A percentile compares a stretch with the other conserved stretches of the same genome.
Conservation (phyloP, 225 moss, liverwort and hornwort species). For the Sphagnum tenellum region DNA sequence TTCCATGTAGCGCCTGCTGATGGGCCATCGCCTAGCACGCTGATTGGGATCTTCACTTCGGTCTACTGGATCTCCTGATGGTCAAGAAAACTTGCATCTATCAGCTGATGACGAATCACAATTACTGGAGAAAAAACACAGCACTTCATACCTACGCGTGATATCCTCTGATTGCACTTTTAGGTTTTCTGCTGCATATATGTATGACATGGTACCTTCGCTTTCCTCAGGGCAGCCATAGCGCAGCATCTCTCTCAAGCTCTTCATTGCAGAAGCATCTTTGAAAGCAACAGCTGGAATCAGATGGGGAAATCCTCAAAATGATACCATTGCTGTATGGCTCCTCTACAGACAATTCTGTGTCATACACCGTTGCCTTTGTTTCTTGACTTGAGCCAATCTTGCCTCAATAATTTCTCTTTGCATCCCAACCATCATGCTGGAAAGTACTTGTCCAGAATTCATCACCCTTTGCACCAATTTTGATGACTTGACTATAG, state of each 20-base stretch:
- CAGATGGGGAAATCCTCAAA: no score
- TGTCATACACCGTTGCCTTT: no score
- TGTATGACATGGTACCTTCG: conserved; percentile 40
- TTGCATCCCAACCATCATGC: no score
- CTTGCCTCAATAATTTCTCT: no score
- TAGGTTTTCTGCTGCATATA: neutral
- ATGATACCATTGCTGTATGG: no score
- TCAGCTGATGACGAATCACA: no score
- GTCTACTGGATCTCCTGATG: conserved; percentile 30
- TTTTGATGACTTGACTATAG: no score
- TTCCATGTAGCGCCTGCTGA: conserved; percentile 53
- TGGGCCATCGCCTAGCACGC: conserved; percentile 44
- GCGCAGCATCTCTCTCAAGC: conserved; percentile 60
- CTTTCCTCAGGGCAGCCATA: conserved; percentile 88
- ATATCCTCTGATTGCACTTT: neutral
- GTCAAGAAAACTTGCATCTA: neutral
- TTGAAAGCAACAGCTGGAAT: no score
- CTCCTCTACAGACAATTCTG: no score
- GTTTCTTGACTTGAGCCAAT: no score
- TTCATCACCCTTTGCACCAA: no score
- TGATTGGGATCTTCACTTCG: conserved; percentile 20
- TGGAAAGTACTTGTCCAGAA: no score
- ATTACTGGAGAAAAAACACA: neutral
- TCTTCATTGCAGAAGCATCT: conserved; percentile 35
- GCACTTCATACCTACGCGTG: neutral